Conservation (phyloP, 768 basidiomycete species). For the Kwoniella heveanensis region DNA sequence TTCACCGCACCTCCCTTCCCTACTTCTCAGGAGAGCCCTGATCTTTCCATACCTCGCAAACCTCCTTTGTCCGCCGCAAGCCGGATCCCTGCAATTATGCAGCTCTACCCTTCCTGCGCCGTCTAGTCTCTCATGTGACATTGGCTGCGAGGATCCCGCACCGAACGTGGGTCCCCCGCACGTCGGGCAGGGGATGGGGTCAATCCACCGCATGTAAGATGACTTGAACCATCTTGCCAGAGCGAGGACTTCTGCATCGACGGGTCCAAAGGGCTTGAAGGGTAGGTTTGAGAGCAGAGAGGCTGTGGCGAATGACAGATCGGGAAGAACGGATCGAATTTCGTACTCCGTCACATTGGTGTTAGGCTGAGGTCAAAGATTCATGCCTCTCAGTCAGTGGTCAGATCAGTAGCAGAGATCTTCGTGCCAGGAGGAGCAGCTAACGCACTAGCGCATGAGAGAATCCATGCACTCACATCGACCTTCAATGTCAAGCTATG, state of each 20-base stretch:
- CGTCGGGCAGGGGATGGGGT: slow-evolving; percentile 56
- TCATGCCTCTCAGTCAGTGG: neutral
- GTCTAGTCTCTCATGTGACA: slow-evolving; percentile 45
- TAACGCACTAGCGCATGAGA: neutral
- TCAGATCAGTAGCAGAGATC: neutral
- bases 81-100: slow-evolving; percentile 47
- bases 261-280: slow-evolving; percentile 30
- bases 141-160: slow-evolving; percentile 34
- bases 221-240: slow-evolving; percentile 58
- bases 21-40: slow-evolving; percentile 49
- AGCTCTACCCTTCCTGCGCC: slow-evolving; percentile 57
- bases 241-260: slow-evolving; percentile 55
- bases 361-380: neutral
- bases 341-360: neutral
- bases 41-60: slow-evolving; percentile 57
- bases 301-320: neutral
- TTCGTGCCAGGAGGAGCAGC: no score
- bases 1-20: slow-evolving; percentile 57
- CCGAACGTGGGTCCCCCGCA: slow-evolving; percentile 48
- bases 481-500: slow-evolving; percentile 23
- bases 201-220: slow-evolving; percentile 57
- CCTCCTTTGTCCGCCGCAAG: slow-evolving; percentile 42
- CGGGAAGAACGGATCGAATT: slow-evolving; percentile 6
- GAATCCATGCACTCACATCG: slow-evolving; percentile 21
- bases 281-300: slow-evolving; percentile 23